A percentile compares a stretch with the other conserved stretches of the same genome.
Evolutionary conservation across 768 basidiomycete species (phyloP).

Genomic region (Russula emetica): DNA sequence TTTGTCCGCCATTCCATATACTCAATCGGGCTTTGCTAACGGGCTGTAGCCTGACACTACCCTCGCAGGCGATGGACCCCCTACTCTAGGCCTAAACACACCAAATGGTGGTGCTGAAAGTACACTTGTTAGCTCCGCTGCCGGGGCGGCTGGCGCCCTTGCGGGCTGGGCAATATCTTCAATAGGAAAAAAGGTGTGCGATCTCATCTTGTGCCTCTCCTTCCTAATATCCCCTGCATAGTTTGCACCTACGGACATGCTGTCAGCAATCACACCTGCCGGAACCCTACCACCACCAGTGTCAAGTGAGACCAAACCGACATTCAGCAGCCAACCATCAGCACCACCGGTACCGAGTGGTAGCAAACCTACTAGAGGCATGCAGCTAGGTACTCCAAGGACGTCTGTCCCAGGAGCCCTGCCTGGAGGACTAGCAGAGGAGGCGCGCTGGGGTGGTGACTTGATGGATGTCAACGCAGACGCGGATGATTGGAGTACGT

Average conservation of each 20-base stretch:
- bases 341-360: constrained; percentile 26
- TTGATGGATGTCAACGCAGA: constrained; percentile 93
- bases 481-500: constrained; percentile 90
- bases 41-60: constrained; percentile 53
- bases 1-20: constrained; percentile 35
- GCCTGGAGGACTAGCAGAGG: constrained; percentile 56
- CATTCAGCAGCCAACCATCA: not conserved
- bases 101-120: constrained; percentile 33
- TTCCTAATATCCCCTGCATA: not conserved
- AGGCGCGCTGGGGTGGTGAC: constrained; percentile 56
- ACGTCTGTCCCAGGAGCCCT: constrained; percentile 37
- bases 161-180: constrained; percentile 97
- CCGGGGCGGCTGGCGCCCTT: constrained; percentile 85
- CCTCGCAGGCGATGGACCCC: constrained; percentile 28
- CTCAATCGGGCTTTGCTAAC: not conserved
- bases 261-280: constrained; percentile 12
- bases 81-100: constrained; percentile 25
- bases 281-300: constrained; percentile 17
- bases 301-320: constrained; percentile 20
- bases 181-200: constrained; percentile 68
- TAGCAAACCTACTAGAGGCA: constrained; percentile 51
- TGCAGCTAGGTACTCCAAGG: constrained; percentile 68
- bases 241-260: constrained; percentile 7
- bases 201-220: not conserved
- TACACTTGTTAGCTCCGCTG: constrained; percentile 75